phyloP scores from a whole-genome alignment of 805 yeast species.

The Spathaspora passalidarum region DNA sequence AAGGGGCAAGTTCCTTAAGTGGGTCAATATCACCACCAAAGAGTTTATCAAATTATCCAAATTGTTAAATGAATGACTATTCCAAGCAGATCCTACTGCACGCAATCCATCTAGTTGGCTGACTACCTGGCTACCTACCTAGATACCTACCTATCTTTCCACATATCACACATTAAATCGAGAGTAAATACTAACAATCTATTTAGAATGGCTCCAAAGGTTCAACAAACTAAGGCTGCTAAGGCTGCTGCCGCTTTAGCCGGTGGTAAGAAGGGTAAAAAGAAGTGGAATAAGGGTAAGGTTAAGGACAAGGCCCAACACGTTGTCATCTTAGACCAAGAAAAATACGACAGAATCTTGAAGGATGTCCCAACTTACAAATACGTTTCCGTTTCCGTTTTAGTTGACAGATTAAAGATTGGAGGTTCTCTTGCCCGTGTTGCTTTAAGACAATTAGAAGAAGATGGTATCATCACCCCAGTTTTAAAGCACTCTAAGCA shows the following conservation, averaged over 20 bases:
- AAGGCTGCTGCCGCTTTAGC: slow-evolving; percentile 99
- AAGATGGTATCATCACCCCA: slow-evolving; percentile 91
- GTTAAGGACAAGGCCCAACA: slow-evolving; percentile 99
- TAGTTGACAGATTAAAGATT: slow-evolving; percentile 98
- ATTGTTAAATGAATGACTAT: no score
- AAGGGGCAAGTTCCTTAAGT: no score
- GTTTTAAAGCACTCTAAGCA: slow-evolving; percentile 95
- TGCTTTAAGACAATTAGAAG: slow-evolving; percentile 94
- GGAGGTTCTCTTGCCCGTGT: slow-evolving; percentile 99
- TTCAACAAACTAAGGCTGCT: slow-evolving; percentile 99
- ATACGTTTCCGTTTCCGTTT: slow-evolving; percentile 95
- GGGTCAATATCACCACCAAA: no score
- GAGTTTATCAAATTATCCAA: no score
- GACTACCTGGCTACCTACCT: background rate
- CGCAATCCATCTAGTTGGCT: no score
- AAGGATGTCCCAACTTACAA: slow-evolving; percentile 99
- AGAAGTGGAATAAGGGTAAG: slow-evolving; percentile 99
- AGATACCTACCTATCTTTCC: background rate
- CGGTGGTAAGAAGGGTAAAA: slow-evolving; percentile 99
- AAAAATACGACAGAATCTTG: slow-evolving; percentile 97
- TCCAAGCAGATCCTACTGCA: no score
- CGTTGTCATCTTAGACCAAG: slow-evolving; percentile 95
- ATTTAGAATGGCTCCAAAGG: slow-evolving; percentile 92
- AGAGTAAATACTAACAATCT: slow-evolving; percentile 20
- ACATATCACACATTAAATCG: background rate